phyloP scores from a whole-genome alignment of 257 asterid genomes.

The Solanum pennellii region DNA sequence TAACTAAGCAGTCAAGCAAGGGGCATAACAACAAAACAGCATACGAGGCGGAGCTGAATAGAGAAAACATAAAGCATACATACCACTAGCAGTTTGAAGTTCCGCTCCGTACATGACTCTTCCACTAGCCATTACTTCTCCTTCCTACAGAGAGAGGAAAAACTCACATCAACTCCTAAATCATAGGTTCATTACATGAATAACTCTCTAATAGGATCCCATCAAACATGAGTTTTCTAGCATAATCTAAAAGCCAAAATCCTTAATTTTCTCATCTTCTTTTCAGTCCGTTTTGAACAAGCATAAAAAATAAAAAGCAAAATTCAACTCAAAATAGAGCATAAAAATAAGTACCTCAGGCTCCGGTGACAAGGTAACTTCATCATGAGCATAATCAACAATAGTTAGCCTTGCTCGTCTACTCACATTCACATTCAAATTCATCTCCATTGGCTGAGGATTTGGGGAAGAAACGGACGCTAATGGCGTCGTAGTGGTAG shows the following conservation, averaged over 20 bases:
- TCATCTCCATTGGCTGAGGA: conserved; percentile 26
- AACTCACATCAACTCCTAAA: not conserved
- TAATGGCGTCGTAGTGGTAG: conserved; percentile 36
- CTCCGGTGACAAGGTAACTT: conserved; percentile 82
- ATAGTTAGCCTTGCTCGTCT: conserved; percentile 36
- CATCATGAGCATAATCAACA: conserved; percentile 88
- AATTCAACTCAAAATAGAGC: not conserved
- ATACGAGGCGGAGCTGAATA: not conserved
- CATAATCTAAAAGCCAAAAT: not conserved
- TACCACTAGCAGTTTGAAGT: conserved; percentile 51
- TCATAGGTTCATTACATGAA: not conserved
- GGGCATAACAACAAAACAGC: not conserved
- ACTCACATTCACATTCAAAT: conserved; percentile 1
- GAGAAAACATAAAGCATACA: not conserved
- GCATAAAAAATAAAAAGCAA: not conserved
- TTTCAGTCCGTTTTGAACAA: not conserved
- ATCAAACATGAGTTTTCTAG: not conserved
- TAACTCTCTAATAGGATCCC: not conserved
- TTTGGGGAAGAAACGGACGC: conserved; percentile 16
- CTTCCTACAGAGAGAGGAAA: conserved; percentile 42
- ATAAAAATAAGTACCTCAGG: conserved; percentile 43
- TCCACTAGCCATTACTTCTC: conserved; percentile 45
- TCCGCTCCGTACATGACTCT: conserved; percentile 45
- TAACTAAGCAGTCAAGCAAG: not conserved
- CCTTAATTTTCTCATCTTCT: not conserved